Base-by-base conservation (phyloP, 768 basidiomycete genomes). In the Boletus coccyginus region DNA sequence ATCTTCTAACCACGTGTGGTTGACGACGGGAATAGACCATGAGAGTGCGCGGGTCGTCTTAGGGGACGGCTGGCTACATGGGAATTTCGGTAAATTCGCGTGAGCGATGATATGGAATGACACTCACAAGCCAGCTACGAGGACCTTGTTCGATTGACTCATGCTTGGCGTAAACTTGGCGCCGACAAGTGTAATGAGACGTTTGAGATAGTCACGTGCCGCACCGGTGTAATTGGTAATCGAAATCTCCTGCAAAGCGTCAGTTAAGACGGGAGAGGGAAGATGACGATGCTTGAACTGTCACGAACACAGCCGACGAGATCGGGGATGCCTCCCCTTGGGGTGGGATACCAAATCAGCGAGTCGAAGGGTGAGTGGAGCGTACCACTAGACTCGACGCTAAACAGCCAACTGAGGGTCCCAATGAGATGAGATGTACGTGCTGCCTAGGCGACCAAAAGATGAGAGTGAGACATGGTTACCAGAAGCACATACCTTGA, bases 1-100 rank as follows among this genome's bases (percentile, higher is more conserved):
- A 58, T 94, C 92, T 66, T 97, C 94, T 4, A 97, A 77, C 92
- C 93, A 97, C 0, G 81, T 79, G 62, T 98, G 94, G 62, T 94
- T 96, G 12, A 95, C 88, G 55, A 94, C 77, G 0, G 92, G 87
- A 58, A 95, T 88, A 0, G 82, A 83, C 94, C 94, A 96, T 0
- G 82, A 75, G 9, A 77, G 75, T 0, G 93, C 92, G 64, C 89
- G 90, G 8, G 74, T 73, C 0, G 88, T 85, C 73, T 97, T 97
- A 2, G 70, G 70, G 7, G 71, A 73, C 5, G 70, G 71, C 24
- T 74, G 71, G 39, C 80, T 80, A 46, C 29, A 27, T 16, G 2
- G 4, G 21, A 1, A 46, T 45, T 21, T 56, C 12, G 27, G 27
- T 47, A 2, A 8, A 43, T 29, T n/a, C 14, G 16, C 9, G 13